Base-by-base conservation (phyloP, 164 flowering plant genomes). In the Sedum album region DNA sequence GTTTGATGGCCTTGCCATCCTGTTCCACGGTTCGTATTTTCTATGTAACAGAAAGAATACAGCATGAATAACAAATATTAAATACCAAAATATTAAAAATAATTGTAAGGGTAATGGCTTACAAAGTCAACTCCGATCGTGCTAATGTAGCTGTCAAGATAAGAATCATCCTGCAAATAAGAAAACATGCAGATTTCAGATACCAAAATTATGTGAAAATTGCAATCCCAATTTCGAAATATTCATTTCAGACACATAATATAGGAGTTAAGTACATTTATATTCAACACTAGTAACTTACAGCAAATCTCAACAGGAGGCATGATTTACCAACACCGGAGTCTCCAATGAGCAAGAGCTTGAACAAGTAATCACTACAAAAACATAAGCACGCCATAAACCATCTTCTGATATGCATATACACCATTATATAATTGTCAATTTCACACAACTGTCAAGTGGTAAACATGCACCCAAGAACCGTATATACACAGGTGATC, bases 111-210 rank as follows among this genome's bases (percentile, higher is more conserved):
- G 42, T 55, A 20, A 51, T 42, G 4, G 72, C 86, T 81, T 69
- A 86, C 90, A 51, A 86, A 86, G 80, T 86, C 90, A n/a, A 86
- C 90, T 30, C 87, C 90, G 42, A 86, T 86, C 15, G 90, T 86
- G 73, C 90, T 86, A 63, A 86, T 84, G 81, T 86, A 86, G 77
- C 90, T 86, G 68, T 86, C 90, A 23, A 82, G 85, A 76, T 86
- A 86, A 21, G 88, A 83, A 80, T 86, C 90, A 82, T 86, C 90
- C 88, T 86, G 75, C 28, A 26, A 26, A 6, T 23, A 68, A 41
- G 11, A 55, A 11, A 25, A 49, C 2, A 49, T 4, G 49, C 14
- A 2, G 14, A 44, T 35, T 35, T 75, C 72, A n/a, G n/a, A n/a
- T n/a, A n/a, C n/a, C n/a, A n/a, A n/a, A n/a, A n/a, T n/a, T n/a